Conservation (phyloP, 2,329 filamentous ascomycete species). For the Monilinia fructicola region DNA sequence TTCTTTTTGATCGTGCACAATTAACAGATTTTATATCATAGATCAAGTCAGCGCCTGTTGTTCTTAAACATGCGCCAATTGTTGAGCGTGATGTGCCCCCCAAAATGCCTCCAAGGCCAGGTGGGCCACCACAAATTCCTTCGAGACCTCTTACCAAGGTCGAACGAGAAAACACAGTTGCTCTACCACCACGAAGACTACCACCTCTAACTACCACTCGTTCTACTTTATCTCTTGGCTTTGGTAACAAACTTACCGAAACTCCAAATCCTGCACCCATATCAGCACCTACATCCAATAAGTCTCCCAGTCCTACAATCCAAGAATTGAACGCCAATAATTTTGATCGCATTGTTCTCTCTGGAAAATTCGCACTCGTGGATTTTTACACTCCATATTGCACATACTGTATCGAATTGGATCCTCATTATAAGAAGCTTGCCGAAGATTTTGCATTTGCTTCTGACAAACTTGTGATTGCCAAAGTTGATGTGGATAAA, state of each 20-base stretch:
- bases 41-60: slow-evolving; percentile 43
- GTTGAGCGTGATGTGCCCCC: slow-evolving; percentile 34
- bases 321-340: slow-evolving; percentile 83
- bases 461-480: slow-evolving; percentile 77
- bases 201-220: slow-evolving; percentile 32
- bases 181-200: slow-evolving; percentile 31
- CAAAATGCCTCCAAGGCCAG: slow-evolving; percentile 37
- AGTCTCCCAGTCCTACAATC: slow-evolving; percentile 47
- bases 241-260: slow-evolving; percentile 32
- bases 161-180: slow-evolving; percentile 28
- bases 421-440: slow-evolving; percentile 82
- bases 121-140: slow-evolving; percentile 52
- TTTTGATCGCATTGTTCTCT: slow-evolving; percentile 85
- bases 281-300: slow-evolving; percentile 26
- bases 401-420: slow-evolving; percentile 90
- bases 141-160: slow-evolving; percentile 42
- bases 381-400: slow-evolving; percentile 99
- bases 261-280: slow-evolving; percentile 30
- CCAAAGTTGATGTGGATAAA: slow-evolving; percentile 89
- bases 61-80: slow-evolving; percentile 33
- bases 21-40: slow-evolving; percentile 10
- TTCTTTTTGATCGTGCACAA: background rate
- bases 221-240: slow-evolving; percentile 35
- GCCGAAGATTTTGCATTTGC: slow-evolving; percentile 70
- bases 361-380: slow-evolving; percentile 88